Base-by-base conservation (phyloP, 148 eudicot genomes). In the Pouteria glomerata region DNA sequence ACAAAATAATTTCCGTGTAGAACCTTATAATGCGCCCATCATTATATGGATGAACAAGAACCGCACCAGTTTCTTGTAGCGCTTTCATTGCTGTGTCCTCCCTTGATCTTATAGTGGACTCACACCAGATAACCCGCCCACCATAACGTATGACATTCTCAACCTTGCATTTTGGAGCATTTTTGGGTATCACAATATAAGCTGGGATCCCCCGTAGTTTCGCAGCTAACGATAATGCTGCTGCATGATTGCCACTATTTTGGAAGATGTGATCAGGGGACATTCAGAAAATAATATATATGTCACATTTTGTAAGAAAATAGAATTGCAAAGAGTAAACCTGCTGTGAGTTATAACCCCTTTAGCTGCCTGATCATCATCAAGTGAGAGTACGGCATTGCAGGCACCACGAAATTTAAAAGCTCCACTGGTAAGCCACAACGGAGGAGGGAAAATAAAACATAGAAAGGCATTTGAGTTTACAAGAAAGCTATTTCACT, bases 301-400 rank as follows among this genome's bases (percentile, higher is more conserved):
- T 5, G 7, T n/a, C 14, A 44, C n/a, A n/a, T n/a, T n/a, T n/a
- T n/a, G n/a, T n/a, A n/a, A 47, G 37, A 69, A 45, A 51, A 18
- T 68, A 23, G 12, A 65, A 44, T 48, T 19, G 11, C 63, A 34
- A 39, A 71, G 51, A 70, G 68, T 35, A 51, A 68, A 95, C 98
- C 99, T 95, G 88, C 99, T 95, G 68, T 95, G 99, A 45, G 99
- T 95, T 75, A 89, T 91, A 30, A 95, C 99, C n/a, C 99, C 99
- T 76, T 82, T 89, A 34, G 85, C 82, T 35, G 97, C 99, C 72
- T 89, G 80, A 73, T 85, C 81, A 15, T 86, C 82, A 30, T 88
- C 78, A 63, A 95, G 96, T 39, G 99, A 95, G 74, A 91, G 82
- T 37, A 95, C 64, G 51, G 99, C 97, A 84, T 95, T 95, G 57